phyloP scores from a whole-genome alignment of 495 filamentous ascomycete genomes.

The Corynascus novoguineensis region DNA sequence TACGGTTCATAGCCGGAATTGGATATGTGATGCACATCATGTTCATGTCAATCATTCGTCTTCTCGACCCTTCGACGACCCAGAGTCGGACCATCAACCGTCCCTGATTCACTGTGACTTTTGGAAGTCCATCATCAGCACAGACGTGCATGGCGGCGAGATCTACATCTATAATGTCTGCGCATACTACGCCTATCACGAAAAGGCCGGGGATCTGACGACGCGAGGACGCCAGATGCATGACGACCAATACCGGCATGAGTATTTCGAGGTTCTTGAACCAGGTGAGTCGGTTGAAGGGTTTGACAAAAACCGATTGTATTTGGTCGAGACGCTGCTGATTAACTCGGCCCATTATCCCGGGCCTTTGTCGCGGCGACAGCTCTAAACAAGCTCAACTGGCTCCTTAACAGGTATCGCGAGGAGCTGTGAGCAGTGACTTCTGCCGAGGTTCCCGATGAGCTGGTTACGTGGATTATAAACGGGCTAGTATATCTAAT shows the following conservation, averaged over 20 bases:
- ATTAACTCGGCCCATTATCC: conserved; percentile 5
- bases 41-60: neutral
- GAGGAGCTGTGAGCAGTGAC: neutral
- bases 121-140: conserved; percentile 42
- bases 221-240: neutral
- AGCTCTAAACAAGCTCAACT: conserved; percentile 2
- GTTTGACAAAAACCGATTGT: conserved; percentile 2
- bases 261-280: neutral
- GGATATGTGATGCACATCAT: neutral
- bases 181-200: conserved; percentile 5
- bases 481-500: too few relatives aligned
- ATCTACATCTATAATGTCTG: conserved; percentile 42
- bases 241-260: neutral
- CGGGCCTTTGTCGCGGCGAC: neutral
- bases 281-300: neutral
- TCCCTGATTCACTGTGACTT: conserved; percentile 45
- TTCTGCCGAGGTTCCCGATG: neutral
- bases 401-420: conserved; percentile 1
- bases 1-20: neutral
- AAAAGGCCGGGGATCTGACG: conserved; percentile 2
- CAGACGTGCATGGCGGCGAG: conserved; percentile 28
- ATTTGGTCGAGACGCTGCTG: conserved; percentile 4
- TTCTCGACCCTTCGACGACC: neutral
- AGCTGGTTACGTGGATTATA: neutral
- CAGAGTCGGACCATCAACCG: conserved; percentile 33